Conservation (phyloP, 2,329 filamentous ascomycete species). For the Pleurostoma richardsiae region DNA sequence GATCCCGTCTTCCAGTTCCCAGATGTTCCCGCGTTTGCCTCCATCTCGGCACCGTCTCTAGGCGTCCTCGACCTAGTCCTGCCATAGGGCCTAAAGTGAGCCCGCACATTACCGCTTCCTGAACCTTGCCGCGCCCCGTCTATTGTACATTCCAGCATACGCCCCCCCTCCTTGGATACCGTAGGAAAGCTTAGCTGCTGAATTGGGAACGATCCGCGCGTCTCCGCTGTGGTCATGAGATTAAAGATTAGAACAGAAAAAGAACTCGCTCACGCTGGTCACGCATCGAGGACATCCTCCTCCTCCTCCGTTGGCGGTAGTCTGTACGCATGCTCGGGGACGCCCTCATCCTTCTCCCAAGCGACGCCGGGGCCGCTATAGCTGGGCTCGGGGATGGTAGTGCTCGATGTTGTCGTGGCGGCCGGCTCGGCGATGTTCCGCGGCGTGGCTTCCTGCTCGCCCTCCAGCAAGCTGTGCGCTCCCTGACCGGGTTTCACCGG, state of each 20-base stretch:
- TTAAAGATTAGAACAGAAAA: background rate
- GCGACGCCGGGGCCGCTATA: conserved; percentile 43
- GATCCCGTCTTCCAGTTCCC: no score
- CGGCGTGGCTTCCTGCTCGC: conserved; percentile 9
- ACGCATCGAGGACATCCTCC: conserved; percentile 33
- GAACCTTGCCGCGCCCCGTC: no score
- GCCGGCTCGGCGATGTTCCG: conserved; percentile 1
- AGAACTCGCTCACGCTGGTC: conserved; percentile 4
- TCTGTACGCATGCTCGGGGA: conserved; percentile 29
- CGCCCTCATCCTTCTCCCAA: conserved; percentile 47
- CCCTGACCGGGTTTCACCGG: conserved; percentile 22
- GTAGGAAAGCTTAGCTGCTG: no score
- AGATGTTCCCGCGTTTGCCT: no score
- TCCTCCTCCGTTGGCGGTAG: conserved; percentile 33
- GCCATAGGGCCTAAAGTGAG: no score
- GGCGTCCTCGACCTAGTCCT: no score
- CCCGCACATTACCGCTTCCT: no score
- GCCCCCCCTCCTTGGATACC: no score
- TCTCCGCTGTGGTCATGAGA: background rate
- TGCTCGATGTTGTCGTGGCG: conserved; percentile 4
- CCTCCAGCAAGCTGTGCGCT: conserved; percentile 15
- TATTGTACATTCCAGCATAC: no score
- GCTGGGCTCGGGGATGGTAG: conserved; percentile 34
- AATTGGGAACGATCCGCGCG: no score
- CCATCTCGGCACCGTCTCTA: no score